phyloP scores from a whole-genome alignment of 306 rosid genomes.

The Astragalus glycyphyllos region DNA sequence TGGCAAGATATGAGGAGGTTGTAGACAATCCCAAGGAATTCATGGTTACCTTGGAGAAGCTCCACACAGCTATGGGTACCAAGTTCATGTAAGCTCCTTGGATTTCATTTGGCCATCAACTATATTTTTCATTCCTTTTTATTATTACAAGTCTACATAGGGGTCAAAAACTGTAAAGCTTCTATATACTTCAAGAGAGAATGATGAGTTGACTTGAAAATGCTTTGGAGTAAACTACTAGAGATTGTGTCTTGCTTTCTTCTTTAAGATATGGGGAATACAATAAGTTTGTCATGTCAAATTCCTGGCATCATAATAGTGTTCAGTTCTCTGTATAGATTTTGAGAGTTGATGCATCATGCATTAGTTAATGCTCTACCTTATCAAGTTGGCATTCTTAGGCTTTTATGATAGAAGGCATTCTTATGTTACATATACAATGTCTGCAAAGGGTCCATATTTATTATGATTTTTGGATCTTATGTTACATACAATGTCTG shows the following conservation, averaged over 20 bases:
- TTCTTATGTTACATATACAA: slow-evolving; percentile 26
- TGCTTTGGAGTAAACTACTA: slow-evolving; percentile 8
- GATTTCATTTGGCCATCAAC: slow-evolving; percentile 2
- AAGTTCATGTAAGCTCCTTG: slow-evolving; percentile 75
- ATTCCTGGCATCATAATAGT: slow-evolving; percentile 3
- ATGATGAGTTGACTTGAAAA: slow-evolving; percentile 16
- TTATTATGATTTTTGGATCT: slow-evolving; percentile 9
- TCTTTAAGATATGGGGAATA: slow-evolving; percentile 16
- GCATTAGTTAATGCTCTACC: slow-evolving; percentile 11
- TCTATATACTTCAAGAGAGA: not conserved
- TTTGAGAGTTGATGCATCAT: slow-evolving; percentile 24
- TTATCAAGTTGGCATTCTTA: slow-evolving; percentile 3
- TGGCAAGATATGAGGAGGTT: slow-evolving; percentile 66
- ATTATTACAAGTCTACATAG: not conserved
- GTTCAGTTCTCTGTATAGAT: slow-evolving; percentile 18
- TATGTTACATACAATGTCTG: not conserved
- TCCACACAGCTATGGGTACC: slow-evolving; percentile 73
- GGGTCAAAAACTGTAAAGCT: slow-evolving; percentile 1
- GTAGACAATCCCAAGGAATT: slow-evolving; percentile 60
- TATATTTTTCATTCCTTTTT: not conserved
- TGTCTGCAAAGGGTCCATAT: slow-evolving; percentile 22
- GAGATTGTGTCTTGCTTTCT: slow-evolving; percentile 10
- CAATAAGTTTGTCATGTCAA: not conserved
- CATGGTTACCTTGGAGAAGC: slow-evolving; percentile 71
- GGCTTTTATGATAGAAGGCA: not conserved